phyloP scores from a whole-genome alignment of 2,329 filamentous ascomycete species.

The Trichophyton mentagrophytes region DNA sequence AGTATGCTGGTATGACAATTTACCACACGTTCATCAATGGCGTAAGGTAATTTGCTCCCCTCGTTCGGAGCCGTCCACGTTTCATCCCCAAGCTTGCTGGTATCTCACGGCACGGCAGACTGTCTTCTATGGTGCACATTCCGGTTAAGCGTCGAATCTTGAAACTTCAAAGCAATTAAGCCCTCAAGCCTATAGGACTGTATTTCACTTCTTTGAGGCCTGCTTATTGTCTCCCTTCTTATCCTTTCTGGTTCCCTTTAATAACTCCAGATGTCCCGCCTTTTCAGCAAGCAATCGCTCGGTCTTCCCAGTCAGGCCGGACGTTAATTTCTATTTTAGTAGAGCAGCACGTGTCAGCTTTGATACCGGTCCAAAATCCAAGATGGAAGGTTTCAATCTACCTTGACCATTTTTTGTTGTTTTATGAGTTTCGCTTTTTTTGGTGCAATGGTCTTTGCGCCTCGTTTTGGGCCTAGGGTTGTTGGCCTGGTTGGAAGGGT shows the following conservation, averaged over 20 bases:
- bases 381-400: slow-evolving; percentile 17
- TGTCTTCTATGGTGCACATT: too few species aligned
- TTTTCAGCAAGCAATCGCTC: slow-evolving; percentile 53
- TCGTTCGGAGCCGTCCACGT: too few species aligned
- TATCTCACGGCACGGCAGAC: too few species aligned
- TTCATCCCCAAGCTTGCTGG: too few species aligned
- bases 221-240: slow-evolving; percentile 22
- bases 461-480: slow-evolving; percentile 41
- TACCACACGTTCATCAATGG: too few species aligned
- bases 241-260: slow-evolving; percentile 52
- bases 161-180: neutral
- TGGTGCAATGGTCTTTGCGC: slow-evolving; percentile 51
- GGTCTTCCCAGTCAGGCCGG: slow-evolving; percentile 52
- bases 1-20: too few species aligned
- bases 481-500: slow-evolving; percentile 12
- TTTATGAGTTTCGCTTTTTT: slow-evolving; percentile 50
- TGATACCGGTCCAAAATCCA: slow-evolving; percentile 3
- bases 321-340: slow-evolving; percentile 42
- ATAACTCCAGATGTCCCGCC: slow-evolving; percentile 57
- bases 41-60: too few species aligned
- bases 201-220: slow-evolving; percentile 2
- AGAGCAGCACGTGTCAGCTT: slow-evolving; percentile 15
- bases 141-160: neutral
- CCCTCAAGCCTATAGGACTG: neutral
- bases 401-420: slow-evolving; percentile 51